Evolutionary conservation across 257 asterid genomes (phyloP).

Genomic region (Linderniella brevidens): DNA sequence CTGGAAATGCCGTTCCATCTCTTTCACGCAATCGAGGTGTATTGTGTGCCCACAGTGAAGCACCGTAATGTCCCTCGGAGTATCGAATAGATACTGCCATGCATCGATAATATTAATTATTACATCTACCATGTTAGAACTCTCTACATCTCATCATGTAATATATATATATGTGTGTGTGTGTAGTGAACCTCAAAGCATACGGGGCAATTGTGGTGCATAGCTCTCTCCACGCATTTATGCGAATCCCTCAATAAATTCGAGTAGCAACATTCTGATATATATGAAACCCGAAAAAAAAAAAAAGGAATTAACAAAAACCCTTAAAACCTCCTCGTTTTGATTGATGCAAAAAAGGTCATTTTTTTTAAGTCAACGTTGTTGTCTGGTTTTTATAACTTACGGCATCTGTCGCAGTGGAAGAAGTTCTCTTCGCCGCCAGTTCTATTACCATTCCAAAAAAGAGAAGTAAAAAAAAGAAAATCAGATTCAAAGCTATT

Average conservation of each 20-base stretch:
- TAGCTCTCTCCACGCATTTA: constrained; percentile 53
- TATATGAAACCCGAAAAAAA: too few species aligned
- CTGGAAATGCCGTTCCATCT: constrained; percentile 44
- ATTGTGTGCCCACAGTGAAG: constrained; percentile 60
- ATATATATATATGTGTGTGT: not conserved
- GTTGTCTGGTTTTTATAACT: constrained; percentile 2
- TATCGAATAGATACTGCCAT: constrained; percentile 43
- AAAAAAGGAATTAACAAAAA: too few species aligned
- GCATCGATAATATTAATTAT: too few species aligned
- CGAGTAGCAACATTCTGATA: constrained; percentile 63
- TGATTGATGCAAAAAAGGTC: too few species aligned
- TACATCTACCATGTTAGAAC: not conserved
- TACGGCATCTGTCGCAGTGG: constrained; percentile 64
- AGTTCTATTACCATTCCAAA: constrained; percentile 24
- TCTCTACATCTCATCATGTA: constrained; percentile 3
- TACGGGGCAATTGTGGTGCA: constrained; percentile 68
- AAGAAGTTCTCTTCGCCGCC: constrained; percentile 64
- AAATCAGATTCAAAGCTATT: too few species aligned
- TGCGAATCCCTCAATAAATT: constrained; percentile 36
- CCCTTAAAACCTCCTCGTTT: too few species aligned
- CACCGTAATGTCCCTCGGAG: constrained; percentile 35
- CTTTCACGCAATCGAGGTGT: constrained; percentile 50
- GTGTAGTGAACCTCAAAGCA: constrained; percentile 78
- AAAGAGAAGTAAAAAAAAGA: not conserved
- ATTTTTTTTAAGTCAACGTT: too few species aligned